Base-by-base conservation (phyloP, 176 grass and related monocot species). In the Eleusine indica region DNA sequence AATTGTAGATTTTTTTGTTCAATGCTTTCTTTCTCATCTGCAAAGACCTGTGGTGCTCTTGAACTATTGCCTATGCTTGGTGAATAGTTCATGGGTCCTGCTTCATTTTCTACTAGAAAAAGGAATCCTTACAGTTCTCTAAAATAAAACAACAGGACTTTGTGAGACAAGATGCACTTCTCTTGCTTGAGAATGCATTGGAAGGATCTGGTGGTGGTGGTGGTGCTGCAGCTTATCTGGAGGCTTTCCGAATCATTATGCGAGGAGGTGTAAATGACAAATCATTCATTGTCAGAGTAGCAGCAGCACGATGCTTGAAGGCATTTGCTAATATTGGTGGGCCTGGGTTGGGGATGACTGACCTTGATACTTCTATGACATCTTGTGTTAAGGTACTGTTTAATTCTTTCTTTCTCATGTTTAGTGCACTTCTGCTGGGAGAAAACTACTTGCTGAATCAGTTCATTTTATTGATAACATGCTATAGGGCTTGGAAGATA, bases 301-400 rank as follows among this genome's bases (percentile, higher is more conserved):
- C 89, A 40, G 96, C 92, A 81, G 96, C 91, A 32, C 92, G 93
- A 84, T 98, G 96, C 84, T 85, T 98, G 87, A 98, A 93, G 89
- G 85, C 96, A 42, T 94, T 98, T 83, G 93, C 93, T 86, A 90
- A 79, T 76, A 95, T 94, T 61, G 96, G 91, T 35, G 87, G 91
- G 67, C 93, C 93, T 87, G 96, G 91, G 28, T 80, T 95, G 88
- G 93, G 91, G 54, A 90, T 93, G 63, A 21, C 87, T 68, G 96
- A 98, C 71, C 84, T 98, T 46, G 96, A 95, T 86, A 92, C 82
- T 93, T 95, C 93, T 43, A 89, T 98, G 87, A 83, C 76, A 49
- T 91, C 78, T 90, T 98, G 93, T 80, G 85, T 98, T 71, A 98
- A 98, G 91, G 95, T 98, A 91, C 81, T 78, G 21, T 16, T 78